Evolutionary conservation across 495 filamentous ascomycete genomes (phyloP).

Genomic region (Penicillium goetzii): DNA sequence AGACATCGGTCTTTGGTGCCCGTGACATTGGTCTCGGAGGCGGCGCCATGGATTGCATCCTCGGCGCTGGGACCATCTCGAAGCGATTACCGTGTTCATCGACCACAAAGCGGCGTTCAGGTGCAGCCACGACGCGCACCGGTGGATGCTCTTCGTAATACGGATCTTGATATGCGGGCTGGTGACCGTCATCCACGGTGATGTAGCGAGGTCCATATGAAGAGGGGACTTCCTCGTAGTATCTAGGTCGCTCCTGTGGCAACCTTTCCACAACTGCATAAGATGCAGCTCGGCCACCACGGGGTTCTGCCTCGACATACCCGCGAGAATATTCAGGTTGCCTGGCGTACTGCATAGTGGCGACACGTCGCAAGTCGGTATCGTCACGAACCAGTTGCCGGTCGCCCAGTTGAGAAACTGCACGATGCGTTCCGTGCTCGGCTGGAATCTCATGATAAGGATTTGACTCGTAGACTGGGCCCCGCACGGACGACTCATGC

Average conservation of each 20-base stretch:
- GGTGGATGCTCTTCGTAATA: conserved; percentile 47
- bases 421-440: conserved; percentile 43
- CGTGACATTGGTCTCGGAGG: conserved; percentile 43
- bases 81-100: conserved; percentile 75
- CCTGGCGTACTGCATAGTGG: conserved; percentile 57
- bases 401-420: conserved; percentile 46
- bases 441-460: conserved; percentile 41
- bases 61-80: conserved; percentile 55
- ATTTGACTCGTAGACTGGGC: conserved; percentile 43
- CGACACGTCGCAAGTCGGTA: conserved; percentile 61
- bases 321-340: conserved; percentile 54
- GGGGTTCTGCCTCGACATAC: conserved; percentile 50
- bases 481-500: conserved; percentile 35
- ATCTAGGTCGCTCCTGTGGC: conserved; percentile 50
- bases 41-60: conserved; percentile 55
- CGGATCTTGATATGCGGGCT: conserved; percentile 54
- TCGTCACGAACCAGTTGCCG: conserved; percentile 55
- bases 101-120: conserved; percentile 65
- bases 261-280: conserved; percentile 61
- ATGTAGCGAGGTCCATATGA: conserved; percentile 48
- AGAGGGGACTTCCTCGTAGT: conserved; percentile 60
- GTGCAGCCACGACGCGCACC: conserved; percentile 59
- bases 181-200: conserved; percentile 60
- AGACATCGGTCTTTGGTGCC: conserved; percentile 38
- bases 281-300: conserved; percentile 59